phyloP scores from a whole-genome alignment of 1,284 basidiomycete species.

The Sporisorium graminicola region DNA sequence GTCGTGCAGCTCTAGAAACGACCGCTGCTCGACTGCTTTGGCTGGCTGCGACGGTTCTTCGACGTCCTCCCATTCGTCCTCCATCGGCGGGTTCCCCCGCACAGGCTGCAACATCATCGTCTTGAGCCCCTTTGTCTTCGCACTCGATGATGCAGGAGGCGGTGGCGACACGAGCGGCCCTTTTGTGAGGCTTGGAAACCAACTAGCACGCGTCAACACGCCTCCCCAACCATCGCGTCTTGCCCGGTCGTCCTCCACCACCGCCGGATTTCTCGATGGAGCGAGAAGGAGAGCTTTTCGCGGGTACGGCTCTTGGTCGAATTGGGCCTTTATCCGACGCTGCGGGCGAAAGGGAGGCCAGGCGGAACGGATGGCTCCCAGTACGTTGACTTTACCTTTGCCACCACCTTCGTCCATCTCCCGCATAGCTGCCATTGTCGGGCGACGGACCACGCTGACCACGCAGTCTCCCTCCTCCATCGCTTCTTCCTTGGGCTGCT shows the following conservation, averaged over 20 bases:
- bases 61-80: constrained; percentile 47
- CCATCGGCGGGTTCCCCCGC: neutral
- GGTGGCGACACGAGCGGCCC: constrained; percentile 33
- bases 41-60: neutral
- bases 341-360: constrained; percentile 8
- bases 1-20: constrained; percentile 34
- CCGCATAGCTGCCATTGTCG: constrained; percentile 23
- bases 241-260: constrained; percentile 5
- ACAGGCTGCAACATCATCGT: constrained; percentile 9
- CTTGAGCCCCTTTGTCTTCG: constrained; percentile 7
- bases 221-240: constrained; percentile 48
- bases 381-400: neutral
- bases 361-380: constrained; percentile 14
- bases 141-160: constrained; percentile 1
- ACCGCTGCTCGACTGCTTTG: neutral
- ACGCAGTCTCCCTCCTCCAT: neutral
- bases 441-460: constrained; percentile 17
- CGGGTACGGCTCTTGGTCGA: neutral
- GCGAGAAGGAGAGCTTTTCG: neutral
- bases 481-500: neutral
- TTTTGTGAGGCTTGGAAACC: constrained; percentile 23
- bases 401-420: neutral
- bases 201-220: constrained; percentile 27
- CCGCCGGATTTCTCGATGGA: neutral
- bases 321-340: constrained; percentile 26